Conservation (phyloP, 768 basidiomycete genomes). For the Xerocomellus intermedius region DNA sequence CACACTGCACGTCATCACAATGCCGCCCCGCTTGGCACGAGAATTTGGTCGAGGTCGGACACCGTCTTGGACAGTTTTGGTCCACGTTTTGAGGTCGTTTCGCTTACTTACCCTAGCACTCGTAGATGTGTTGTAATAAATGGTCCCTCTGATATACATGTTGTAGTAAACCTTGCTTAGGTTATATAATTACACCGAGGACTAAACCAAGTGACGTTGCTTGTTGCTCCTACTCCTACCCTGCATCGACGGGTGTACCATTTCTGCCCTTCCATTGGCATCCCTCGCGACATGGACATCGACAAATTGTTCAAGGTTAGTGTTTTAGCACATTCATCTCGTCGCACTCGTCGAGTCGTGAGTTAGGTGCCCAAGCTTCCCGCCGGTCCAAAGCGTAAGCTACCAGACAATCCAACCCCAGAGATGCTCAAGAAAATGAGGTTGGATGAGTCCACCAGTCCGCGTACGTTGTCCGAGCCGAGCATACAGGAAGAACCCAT, state of each 20-base stretch:
- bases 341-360: conserved; percentile 1
- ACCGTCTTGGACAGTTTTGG: background rate
- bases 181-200: conserved; percentile 1
- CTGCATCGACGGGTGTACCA: background rate
- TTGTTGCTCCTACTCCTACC: background rate
- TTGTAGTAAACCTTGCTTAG: conserved; percentile 10
- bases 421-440: conserved; percentile 84
- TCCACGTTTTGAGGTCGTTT: background rate
- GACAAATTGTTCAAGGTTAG: conserved; percentile 50
- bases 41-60: conserved; percentile 10
- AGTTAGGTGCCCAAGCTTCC: conserved; percentile 68
- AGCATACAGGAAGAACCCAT: conserved; percentile 6
- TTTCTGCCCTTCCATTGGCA: background rate
- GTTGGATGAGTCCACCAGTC: conserved; percentile 40
- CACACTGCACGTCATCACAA: conserved; percentile 14
- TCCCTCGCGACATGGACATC: conserved; percentile 40
- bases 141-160: background rate
- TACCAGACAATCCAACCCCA: conserved; percentile 73
- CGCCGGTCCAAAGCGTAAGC: conserved; percentile 62
- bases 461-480: conserved; percentile 6
- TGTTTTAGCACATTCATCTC: background rate
- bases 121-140: conserved; percentile 4
- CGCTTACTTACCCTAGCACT: conserved; percentile 2
- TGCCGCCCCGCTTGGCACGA: background rate
- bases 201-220: background rate